phyloP scores from a whole-genome alignment of 2,329 filamentous ascomycete species.

The Plenodomus biglobosus region DNA sequence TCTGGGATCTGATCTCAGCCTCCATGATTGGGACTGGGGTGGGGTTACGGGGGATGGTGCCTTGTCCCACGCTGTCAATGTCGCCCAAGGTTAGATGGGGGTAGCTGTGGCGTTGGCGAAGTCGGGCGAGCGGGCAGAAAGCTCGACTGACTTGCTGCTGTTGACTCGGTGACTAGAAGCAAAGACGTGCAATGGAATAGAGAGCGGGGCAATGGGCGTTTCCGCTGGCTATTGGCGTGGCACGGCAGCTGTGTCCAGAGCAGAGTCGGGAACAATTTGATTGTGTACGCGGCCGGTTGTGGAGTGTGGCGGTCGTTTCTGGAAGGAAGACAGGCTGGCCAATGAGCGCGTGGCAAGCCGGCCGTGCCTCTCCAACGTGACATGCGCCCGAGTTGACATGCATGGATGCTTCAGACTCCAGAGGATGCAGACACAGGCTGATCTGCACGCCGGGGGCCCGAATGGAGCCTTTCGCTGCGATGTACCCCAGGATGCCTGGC shows the following conservation, averaged over 20 bases:
- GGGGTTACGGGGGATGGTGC: constrained; percentile 13
- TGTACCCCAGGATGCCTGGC: constrained; percentile 34
- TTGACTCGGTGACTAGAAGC: constrained; percentile 2
- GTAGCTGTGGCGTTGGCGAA: constrained; percentile 25
- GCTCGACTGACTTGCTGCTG: constrained; percentile 18
- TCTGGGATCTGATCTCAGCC: constrained; percentile 77
- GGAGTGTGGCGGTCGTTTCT: constrained; percentile 22
- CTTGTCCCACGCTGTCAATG: constrained; percentile 21
- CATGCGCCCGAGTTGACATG: constrained; percentile 6
- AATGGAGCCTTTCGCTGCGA: constrained; percentile 21
- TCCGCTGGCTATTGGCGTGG: constrained; percentile 13
- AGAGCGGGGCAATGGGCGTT: constrained; percentile 22
- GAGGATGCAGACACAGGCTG: constrained; percentile 7
- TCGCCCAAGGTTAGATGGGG: constrained; percentile 13
- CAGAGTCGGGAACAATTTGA: constrained; percentile 23
- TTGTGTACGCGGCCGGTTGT: constrained; percentile 17
- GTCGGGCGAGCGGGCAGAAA: constrained; percentile 13
- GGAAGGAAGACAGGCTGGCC: constrained; percentile 17
- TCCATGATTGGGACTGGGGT: constrained; percentile 64
- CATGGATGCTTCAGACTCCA: no score
- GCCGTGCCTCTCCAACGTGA: constrained; percentile 5
- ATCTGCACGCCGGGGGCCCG: constrained; percentile 19
- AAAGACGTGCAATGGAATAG: constrained; percentile 14
- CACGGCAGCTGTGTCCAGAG: constrained; percentile 21
- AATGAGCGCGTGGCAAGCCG: constrained; percentile 19